Evolutionary conservation across 176 grass and related monocot species (phyloP).

Genomic region (Oryza glaberrima): DNA sequence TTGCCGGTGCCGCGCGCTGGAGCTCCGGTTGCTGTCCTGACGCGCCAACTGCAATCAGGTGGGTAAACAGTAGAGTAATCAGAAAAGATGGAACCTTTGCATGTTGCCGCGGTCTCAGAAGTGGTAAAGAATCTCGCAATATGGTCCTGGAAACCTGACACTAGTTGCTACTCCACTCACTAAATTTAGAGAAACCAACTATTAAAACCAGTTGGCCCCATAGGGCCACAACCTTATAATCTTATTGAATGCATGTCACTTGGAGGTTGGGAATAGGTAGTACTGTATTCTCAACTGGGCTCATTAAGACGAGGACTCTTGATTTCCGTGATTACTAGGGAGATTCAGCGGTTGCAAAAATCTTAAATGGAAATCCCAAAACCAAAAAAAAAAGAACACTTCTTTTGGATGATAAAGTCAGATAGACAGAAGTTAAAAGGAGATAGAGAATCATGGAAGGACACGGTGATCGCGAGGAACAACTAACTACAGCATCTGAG

Average conservation of each 20-base stretch:
- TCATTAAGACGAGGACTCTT: background rate
- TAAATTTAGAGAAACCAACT: conserved; percentile 36
- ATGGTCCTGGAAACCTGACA: conserved; percentile 44
- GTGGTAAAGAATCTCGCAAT: conserved; percentile 3
- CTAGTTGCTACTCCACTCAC: conserved; percentile 26
- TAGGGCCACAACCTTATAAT: background rate
- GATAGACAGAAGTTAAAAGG: background rate
- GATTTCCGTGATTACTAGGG: background rate
- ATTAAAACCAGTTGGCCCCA: conserved; percentile 24
- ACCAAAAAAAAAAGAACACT: background rate
- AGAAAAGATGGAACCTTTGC: conserved; percentile 45
- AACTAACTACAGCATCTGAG: conserved; percentile 14
- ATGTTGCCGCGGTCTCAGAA: conserved; percentile 29
- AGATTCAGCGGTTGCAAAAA: background rate
- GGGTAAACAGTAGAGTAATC: conserved; percentile 36
- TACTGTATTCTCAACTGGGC: background rate
- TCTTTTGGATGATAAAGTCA: background rate
- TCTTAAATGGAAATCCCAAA: background rate
- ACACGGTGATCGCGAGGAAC: conserved; percentile 40
- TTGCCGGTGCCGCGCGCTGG: conserved; percentile 53
- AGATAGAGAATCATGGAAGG: background rate
- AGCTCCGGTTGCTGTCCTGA: conserved; percentile 58
- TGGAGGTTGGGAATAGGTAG: background rate
- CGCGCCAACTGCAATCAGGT: conserved; percentile 63
- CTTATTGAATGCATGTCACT: conserved; percentile 9